phyloP scores from a whole-genome alignment of 306 rosid genomes.

The Luffa aegyptiaca region DNA sequence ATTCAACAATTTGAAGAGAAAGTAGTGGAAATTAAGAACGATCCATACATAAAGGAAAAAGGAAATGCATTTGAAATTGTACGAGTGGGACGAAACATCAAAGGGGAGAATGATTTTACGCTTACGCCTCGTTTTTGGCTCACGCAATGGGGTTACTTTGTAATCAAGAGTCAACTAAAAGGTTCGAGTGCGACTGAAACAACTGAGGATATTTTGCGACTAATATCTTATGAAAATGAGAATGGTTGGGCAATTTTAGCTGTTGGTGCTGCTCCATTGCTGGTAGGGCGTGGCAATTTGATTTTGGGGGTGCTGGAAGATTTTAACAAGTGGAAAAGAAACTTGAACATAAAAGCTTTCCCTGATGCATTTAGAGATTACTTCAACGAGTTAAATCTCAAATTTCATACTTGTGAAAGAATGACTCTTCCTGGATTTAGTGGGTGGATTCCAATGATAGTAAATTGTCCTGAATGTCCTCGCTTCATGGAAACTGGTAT shows the following conservation, averaged over 20 bases:
- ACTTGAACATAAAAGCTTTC: neutral
- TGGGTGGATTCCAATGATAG: neutral
- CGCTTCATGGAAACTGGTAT: neutral
- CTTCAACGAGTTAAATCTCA: neutral
- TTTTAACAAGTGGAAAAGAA: slow-evolving; percentile 4
- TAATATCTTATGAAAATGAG: neutral
- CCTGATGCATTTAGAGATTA: neutral
- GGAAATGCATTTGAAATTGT: neutral
- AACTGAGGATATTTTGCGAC: neutral
- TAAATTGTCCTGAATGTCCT: neutral
- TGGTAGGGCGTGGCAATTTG: neutral
- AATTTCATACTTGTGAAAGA: neutral
- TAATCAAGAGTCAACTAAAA: neutral
- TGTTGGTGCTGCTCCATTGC: neutral
- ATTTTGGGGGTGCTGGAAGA: neutral
- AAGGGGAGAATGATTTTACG: neutral
- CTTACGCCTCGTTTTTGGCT: neutral
- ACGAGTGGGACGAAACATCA: neutral
- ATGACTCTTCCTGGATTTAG: slow-evolving; percentile 2
- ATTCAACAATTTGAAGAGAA: neutral
- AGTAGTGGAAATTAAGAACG: neutral
- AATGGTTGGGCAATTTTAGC: slow-evolving; percentile 3
- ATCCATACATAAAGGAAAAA: neutral
- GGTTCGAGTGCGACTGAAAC: neutral
- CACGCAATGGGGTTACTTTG: neutral